Percentiles rank a stretch among this genome's conserved stretches.
phyloP scores from a whole-genome alignment of 1,284 basidiomycete genomes.

The Ganoderma lingzhi region DNA sequence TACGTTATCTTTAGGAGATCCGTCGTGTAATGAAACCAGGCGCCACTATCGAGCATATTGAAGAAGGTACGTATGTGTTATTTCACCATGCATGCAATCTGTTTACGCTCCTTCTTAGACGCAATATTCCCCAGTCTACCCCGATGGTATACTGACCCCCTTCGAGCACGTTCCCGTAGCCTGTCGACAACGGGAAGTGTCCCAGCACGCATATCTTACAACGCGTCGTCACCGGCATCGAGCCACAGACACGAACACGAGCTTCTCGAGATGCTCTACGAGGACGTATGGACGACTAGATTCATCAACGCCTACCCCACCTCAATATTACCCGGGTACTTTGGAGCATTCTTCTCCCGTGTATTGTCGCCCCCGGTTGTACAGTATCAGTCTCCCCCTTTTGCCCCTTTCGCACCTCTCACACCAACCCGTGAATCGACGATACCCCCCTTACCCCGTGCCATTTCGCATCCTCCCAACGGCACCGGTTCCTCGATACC shows the following conservation, averaged over 20 bases:
- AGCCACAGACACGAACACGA: conserved; percentile 44
- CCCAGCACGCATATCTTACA: conserved; percentile 28
- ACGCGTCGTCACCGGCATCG: conserved; percentile 26
- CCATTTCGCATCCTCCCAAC: not conserved
- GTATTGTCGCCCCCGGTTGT: conserved; percentile 67
- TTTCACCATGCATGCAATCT: not conserved
- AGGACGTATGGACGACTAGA: conserved; percentile 45
- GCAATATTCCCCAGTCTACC: conserved; percentile 47
- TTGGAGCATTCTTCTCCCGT: conserved; percentile 75
- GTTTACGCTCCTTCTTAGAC: conserved; percentile 34
- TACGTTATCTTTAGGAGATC: conserved; percentile 58
- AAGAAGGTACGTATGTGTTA: conserved; percentile 60
- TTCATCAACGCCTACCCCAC: conserved; percentile 46
- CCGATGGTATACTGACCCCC: conserved; percentile 46
- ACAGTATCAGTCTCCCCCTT: conserved; percentile 73
- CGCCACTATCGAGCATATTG: conserved; percentile 73
- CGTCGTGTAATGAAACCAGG: conserved; percentile 71
- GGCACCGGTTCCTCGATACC: conserved; percentile 2
- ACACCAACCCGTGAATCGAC: conserved; percentile 38
- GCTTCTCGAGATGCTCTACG: conserved; percentile 44
- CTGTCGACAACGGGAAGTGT: conserved; percentile 33
- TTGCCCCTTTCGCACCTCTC: conserved; percentile 68
- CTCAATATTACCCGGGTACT: conserved; percentile 76
- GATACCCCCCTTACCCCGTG: conserved; percentile 1
- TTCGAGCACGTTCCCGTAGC: conserved; percentile 39